These are phyloP conservation scores for Dothidotthia symphoricarpi DNA, from an alignment of 2,329 filamentous ascomycete species.

Conservation along the genomic window DNA sequence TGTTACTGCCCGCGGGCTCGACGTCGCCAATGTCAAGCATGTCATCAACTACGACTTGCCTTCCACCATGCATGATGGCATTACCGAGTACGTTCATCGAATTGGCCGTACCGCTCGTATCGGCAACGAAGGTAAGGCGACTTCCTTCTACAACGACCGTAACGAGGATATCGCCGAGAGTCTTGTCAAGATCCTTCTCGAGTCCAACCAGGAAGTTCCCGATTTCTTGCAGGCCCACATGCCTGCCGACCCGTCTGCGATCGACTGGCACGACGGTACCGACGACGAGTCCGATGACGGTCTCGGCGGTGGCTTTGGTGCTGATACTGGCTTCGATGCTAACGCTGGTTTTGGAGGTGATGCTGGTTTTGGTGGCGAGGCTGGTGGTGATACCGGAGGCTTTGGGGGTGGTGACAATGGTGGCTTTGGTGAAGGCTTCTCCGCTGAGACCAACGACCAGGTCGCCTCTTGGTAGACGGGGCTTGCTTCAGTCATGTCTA, in stretches of 20 bases:
- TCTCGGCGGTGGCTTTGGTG: conserved; percentile 16
- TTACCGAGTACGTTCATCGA: conserved; percentile 89
- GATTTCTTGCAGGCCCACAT: conserved; percentile 71
- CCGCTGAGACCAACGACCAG: conserved; percentile 24
- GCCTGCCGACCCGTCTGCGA: conserved; percentile 55
- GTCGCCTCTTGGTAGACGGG: conserved; percentile 28
- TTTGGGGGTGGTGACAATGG: conserved; percentile 6
- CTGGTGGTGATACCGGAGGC: conserved; percentile 7
- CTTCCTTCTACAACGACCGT: conserved; percentile 80
- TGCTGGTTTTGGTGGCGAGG: conserved; percentile 13
- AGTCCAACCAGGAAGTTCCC: conserved; percentile 74
- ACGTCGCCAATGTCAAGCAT: conserved; percentile 82
- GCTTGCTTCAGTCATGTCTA: neutral
- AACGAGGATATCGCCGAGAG: conserved; percentile 71
- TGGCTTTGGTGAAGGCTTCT: conserved; percentile 12
- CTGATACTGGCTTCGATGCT: conserved; percentile 8
- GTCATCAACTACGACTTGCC: conserved; percentile 95
- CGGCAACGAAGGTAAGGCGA: conserved; percentile 80
- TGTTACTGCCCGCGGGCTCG: conserved; percentile 82
- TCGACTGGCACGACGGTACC: conserved; percentile 55
- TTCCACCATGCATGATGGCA: conserved; percentile 71
- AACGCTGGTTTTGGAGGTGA: conserved; percentile 9
- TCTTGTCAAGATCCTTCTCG: conserved; percentile 77
- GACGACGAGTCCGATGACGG: conserved; percentile 37
- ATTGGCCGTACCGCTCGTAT: conserved; percentile 96